These are phyloP conservation scores for Barbatosphaeria neglecta DNA, from an alignment of 495 filamentous ascomycete genomes.

Conservation along the genomic window DNA sequence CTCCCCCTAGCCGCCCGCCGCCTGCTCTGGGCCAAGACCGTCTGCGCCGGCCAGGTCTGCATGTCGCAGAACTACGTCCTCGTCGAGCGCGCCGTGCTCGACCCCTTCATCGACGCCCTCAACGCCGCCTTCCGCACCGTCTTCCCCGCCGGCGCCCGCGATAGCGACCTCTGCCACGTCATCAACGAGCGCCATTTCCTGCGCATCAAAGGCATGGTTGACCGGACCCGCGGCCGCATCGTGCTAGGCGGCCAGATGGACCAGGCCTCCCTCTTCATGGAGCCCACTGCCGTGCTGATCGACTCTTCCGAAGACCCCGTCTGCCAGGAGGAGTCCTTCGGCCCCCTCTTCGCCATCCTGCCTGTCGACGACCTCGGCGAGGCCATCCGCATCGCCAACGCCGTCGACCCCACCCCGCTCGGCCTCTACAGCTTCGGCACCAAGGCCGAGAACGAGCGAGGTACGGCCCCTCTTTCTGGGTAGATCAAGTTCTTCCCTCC, in stretches of 20 bases:
- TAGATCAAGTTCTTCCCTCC: too few relatives aligned
- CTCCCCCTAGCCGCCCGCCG: constrained; percentile 70
- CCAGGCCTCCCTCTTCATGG: constrained; percentile 65
- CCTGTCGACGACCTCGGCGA: constrained; percentile 66
- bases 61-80: constrained; percentile 82
- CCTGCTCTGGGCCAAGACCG: constrained; percentile 74
- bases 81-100: constrained; percentile 61
- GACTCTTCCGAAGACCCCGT: constrained; percentile 64
- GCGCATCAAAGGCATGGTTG: constrained; percentile 81
- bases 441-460: constrained; percentile 57
- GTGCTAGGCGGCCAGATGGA: constrained; percentile 75
- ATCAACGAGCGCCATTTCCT: constrained; percentile 67
- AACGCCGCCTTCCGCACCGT: constrained; percentile 63
- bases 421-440: constrained; percentile 75
- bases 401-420: constrained; percentile 68
- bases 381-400: constrained; percentile 65
- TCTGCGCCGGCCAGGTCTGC: constrained; percentile 83
- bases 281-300: constrained; percentile 74
- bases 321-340: constrained; percentile 75
- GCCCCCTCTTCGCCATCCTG: constrained; percentile 72
- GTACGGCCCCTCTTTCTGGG: constrained; percentile 19
- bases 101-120: constrained; percentile 62
- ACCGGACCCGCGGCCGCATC: constrained; percentile 71
- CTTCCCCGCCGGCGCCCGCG: constrained; percentile 70
- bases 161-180: constrained; percentile 68